phyloP scores from a whole-genome alignment of 2,329 filamentous ascomycete genomes.

The Calycina marina region DNA sequence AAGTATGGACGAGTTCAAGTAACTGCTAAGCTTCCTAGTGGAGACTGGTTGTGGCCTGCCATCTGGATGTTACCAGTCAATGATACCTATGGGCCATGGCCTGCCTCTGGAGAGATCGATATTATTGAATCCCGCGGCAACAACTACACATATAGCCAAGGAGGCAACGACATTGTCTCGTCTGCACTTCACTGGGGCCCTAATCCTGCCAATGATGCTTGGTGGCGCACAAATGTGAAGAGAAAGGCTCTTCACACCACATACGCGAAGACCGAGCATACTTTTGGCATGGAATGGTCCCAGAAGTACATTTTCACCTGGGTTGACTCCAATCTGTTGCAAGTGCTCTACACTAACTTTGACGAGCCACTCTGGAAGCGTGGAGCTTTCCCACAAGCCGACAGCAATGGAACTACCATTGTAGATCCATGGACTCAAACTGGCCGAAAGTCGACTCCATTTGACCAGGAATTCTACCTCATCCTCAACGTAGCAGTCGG shows the following conservation, averaged over 20 bases:
- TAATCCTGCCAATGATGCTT: constrained; percentile 55
- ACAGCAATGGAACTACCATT: constrained; percentile 50
- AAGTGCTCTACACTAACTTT: constrained; percentile 70
- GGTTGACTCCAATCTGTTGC: constrained; percentile 63
- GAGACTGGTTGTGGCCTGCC: constrained; percentile 86
- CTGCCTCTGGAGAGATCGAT: constrained; percentile 69
- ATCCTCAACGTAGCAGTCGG: constrained; percentile 66
- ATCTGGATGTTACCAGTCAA: constrained; percentile 77
- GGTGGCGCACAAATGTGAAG: constrained; percentile 75
- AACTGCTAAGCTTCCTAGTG: constrained; percentile 56
- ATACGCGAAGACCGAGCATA: constrained; percentile 56
- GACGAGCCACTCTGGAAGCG: constrained; percentile 51
- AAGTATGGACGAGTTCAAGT: constrained; percentile 75
- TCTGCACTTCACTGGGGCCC: constrained; percentile 77
- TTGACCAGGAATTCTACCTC: constrained; percentile 63
- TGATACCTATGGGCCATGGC: constrained; percentile 63
- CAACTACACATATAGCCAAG: constrained; percentile 60
- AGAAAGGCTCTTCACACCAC: constrained; percentile 60
- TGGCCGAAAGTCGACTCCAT: constrained; percentile 48
- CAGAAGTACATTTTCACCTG: constrained; percentile 83
- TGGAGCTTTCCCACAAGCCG: constrained; percentile 49
- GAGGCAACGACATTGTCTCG: constrained; percentile 68
- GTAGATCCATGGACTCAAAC: constrained; percentile 49
- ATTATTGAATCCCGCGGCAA: constrained; percentile 72
- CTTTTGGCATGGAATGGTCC: constrained; percentile 72